Evolutionary conservation across 1,284 basidiomycete species (phyloP).

Genomic region (Cerrena zonata): DNA sequence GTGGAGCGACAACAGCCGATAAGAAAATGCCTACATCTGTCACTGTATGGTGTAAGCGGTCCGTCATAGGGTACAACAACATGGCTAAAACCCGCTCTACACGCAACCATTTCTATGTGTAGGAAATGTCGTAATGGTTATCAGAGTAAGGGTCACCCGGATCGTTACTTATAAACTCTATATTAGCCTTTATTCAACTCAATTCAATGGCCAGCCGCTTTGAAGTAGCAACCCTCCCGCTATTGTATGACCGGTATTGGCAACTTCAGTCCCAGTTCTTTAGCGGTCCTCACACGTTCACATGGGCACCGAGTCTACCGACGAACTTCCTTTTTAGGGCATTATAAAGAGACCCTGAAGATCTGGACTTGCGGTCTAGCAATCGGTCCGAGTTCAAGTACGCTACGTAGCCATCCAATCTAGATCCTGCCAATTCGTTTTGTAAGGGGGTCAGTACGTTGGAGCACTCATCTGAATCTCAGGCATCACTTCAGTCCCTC

Average conservation of each 20-base stretch:
- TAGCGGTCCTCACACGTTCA: background rate
- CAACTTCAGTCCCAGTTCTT: background rate
- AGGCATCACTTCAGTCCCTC: background rate
- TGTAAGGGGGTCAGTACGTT: background rate
- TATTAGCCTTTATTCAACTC: background rate
- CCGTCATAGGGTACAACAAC: background rate
- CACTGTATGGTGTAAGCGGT: too few relatives aligned
- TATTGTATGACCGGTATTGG: background rate
- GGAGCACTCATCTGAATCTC: background rate
- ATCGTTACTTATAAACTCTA: background rate
- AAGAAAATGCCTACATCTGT: background rate
- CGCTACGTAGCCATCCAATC: background rate
- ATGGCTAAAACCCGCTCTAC: background rate
- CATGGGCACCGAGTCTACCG: too few relatives aligned
- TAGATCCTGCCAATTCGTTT: background rate
- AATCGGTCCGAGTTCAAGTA: background rate
- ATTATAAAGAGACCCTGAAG: background rate
- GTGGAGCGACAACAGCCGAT: constrained; percentile 19
- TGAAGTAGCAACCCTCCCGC: background rate
- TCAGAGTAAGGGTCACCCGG: background rate
- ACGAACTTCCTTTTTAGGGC: too few relatives aligned
- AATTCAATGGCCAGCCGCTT: background rate
- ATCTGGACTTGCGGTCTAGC: background rate
- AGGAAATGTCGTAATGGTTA: background rate
- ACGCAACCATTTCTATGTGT: background rate